Conservation (phyloP, 2,329 filamentous ascomycete genomes). For the Phoma sp. region DNA sequence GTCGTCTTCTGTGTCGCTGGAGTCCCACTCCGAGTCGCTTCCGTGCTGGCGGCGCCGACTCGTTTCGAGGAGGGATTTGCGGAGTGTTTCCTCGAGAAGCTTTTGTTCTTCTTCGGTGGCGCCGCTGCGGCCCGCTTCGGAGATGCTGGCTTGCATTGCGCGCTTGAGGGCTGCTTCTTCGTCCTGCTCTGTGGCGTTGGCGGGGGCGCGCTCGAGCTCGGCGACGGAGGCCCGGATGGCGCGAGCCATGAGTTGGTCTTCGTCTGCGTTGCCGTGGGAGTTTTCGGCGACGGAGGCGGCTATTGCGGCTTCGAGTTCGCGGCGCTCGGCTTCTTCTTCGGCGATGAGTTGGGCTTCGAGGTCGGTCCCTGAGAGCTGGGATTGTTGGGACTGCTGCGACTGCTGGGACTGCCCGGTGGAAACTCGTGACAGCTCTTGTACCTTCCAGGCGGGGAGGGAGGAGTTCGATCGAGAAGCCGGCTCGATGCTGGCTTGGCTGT, state of each 20-base stretch:
- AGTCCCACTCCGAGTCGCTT: constrained; percentile 40
- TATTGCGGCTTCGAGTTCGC: constrained; percentile 76
- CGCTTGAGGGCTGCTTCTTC: constrained; percentile 57
- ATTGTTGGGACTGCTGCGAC: constrained; percentile 19
- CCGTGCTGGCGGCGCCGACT: constrained; percentile 22
- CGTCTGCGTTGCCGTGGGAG: constrained; percentile 71
- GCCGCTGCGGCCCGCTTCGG: constrained; percentile 49
- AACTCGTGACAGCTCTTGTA: constrained; percentile 36
- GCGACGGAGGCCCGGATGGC: constrained; percentile 76
- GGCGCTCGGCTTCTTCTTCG: constrained; percentile 55
- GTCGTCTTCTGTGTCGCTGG: constrained; percentile 42
- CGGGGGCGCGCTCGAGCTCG: constrained; percentile 57
- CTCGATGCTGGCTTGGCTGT: constrained; percentile 15
- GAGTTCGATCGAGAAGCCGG: constrained; percentile 26
- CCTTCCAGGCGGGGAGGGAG: constrained; percentile 22
- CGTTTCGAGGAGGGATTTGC: constrained; percentile 55
- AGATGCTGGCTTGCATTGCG: constrained; percentile 60
- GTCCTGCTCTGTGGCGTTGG: constrained; percentile 46
- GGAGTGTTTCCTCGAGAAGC: constrained; percentile 55
- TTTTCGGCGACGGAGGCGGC: constrained; percentile 69
- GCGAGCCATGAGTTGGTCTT: constrained; percentile 75
- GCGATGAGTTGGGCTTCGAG: constrained; percentile 32
- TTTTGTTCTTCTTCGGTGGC: constrained; percentile 47
- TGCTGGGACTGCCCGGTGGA: too few relatives aligned
- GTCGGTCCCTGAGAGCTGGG: constrained; percentile 17